Conservation (phyloP, 106 monocot genomes). For the Chionographis japonica region DNA sequence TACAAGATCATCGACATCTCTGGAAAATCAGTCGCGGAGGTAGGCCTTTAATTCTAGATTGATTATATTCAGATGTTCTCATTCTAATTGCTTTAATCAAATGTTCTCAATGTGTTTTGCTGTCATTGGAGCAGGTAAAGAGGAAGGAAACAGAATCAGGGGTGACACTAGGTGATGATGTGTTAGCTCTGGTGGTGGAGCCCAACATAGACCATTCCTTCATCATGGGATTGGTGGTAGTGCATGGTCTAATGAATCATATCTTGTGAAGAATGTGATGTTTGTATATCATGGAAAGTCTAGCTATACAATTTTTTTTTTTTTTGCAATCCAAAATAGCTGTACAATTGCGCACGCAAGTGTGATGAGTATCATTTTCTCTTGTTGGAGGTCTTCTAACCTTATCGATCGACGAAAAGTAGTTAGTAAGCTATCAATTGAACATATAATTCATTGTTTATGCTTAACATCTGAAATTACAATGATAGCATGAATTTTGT, state of each 20-base stretch:
- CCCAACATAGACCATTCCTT: conserved; percentile 17
- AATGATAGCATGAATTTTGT: too few relatives aligned
- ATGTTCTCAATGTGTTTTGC: neutral
- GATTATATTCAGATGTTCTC: too few relatives aligned
- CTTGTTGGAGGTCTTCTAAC: too few relatives aligned
- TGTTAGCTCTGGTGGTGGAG: conserved; percentile 20
- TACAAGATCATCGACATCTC: conserved; percentile 5
- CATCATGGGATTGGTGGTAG: conserved; percentile 30
- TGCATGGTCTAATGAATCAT: conserved; percentile 18
- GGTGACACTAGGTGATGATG: conserved; percentile 24
- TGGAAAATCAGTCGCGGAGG: conserved; percentile 2
- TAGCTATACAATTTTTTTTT: neutral
- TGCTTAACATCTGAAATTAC: too few relatives aligned
- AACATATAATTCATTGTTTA: too few relatives aligned
- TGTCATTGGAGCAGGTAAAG: conserved; percentile 5
- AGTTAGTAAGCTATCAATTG: too few relatives aligned
- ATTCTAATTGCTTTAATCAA: too few relatives aligned
- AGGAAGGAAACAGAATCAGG: conserved; percentile 23
- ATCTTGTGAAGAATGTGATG: conserved; percentile 9
- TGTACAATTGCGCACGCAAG: too few relatives aligned
- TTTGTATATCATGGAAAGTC: too few relatives aligned
- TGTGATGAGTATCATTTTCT: too few relatives aligned
- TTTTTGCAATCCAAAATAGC: too few relatives aligned
- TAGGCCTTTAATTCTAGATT: neutral
- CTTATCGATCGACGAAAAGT: too few relatives aligned